Evolutionary conservation across 768 basidiomycete species (phyloP), one percentile per base, ranked within the genome.

Genomic region (Xanthoconium purpureum): DNA sequence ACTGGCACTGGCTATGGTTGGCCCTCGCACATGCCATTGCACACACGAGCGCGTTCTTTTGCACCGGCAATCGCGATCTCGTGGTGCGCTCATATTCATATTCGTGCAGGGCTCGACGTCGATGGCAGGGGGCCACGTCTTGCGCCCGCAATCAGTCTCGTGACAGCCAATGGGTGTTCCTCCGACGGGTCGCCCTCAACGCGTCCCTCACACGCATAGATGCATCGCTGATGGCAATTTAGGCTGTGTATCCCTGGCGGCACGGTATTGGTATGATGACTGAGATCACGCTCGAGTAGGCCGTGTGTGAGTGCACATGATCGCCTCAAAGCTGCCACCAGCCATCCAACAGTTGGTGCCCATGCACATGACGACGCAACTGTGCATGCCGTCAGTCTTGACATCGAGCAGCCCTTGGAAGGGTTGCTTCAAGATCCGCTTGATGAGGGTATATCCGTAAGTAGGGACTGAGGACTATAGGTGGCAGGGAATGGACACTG

Each of bases 231-330:
- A 61, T 58, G 53, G 45, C 46, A 43, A 18, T 38, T 17, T 49
- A 20, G 60, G 67, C 65, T 58, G 59, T 59, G 67, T 56, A 20
- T 3, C 9, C 50, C 46, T 52, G 46, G 51, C 39, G 46, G 55
- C 44, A 38, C 29, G 43, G 47, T 24, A 24, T 24, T 24, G 24
- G 24, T 50, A 44, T 55, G 56, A 52, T 55, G 47, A 24, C n/a
- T 47, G 42, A 52, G 4, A 59, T 56, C 52, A 50, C 47, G 29
- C 37, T 54, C 13, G 32, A 52, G 32, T 32, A 10, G 33, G 18
- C 38, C 39, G 53, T 43, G 53, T 43, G 43, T 37, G n/a, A 10
- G 33, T 24, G 47, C 50, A 56, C 39, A n/a, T 35, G 59, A 54
- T 58, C 43, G 18, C 47, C 54, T 50, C 37, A 36, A 36, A 58